Evolutionary conservation across 768 basidiomycete genomes (phyloP), one percentile per base, ranked within the genome.

Genomic region (Cantharellus cinnabarinus): DNA sequence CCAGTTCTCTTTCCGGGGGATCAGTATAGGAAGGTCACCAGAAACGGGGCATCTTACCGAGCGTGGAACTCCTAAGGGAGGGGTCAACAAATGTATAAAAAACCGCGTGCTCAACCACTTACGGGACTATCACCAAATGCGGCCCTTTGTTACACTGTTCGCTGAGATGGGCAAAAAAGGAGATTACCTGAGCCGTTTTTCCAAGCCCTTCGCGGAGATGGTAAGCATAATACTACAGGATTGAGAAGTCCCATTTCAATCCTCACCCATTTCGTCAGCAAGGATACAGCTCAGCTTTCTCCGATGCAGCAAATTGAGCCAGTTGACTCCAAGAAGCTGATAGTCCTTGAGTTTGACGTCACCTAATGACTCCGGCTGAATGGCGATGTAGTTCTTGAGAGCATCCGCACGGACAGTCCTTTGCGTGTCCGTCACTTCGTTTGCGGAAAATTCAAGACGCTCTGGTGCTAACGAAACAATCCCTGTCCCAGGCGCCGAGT

Each of bases 111-210:
- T 44, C 4, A 57, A 34, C 38, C 42, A 80, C 90, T 64, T 71
- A 97, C 83, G 95, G 95, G 5, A 99, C 95, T 64, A 98, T 81
- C 56, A 99, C 77, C 38, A 98, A 79, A 71, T 97, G 90, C 10
- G 93, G 91, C 0, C 91, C 94, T 58, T 74, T 76, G 58, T 75
- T 77, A 15, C 84, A 85, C 55, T 73, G 76, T 65, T 89, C 86
- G 67, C 86, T 88, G 56, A 98, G 75, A 65, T 86, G 77, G 2
- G 93, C 87, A 62, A 98, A 79, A 73, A 99, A 95, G 58, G 91
- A 86, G 68, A 99, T 99, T 58, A 99, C 95, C 72, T 99, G 95
- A 42, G 94, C 86, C 2, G 95, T 99, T 75, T 99, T 99, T 37
- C 95, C 95, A 63, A 99, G 81, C 66, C 94, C 94, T 95, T 58